phyloP scores from a whole-genome alignment of 352 stramenopile species.

The Phytopythium litorale region DNA sequence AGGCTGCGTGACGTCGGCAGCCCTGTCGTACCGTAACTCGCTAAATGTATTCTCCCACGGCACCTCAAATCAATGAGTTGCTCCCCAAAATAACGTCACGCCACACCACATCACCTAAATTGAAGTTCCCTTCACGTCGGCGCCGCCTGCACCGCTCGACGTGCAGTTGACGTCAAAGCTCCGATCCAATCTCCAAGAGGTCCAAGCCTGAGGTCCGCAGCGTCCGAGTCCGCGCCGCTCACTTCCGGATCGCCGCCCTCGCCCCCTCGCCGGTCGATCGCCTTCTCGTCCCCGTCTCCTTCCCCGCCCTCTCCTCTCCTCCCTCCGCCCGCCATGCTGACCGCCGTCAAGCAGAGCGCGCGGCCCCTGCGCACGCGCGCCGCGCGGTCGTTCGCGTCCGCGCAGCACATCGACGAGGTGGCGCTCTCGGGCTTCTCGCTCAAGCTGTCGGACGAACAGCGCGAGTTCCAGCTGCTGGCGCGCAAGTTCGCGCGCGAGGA shows the following conservation, averaged over 20 bases:
- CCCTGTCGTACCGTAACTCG: neutral
- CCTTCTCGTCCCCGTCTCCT: neutral
- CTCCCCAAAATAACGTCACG: no score
- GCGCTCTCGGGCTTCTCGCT: slow-evolving; percentile 51
- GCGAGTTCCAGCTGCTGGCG: slow-evolving; percentile 80
- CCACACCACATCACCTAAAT: neutral
- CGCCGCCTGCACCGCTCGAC: neutral
- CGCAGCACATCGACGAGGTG: slow-evolving; percentile 50
- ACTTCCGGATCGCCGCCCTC: slow-evolving; percentile 4
- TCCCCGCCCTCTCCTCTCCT: neutral
- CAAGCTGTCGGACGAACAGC: slow-evolving; percentile 86
- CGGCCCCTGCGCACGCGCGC: slow-evolving; percentile 13
- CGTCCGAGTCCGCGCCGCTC: neutral
- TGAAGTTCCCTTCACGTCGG: neutral
- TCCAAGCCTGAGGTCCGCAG: neutral
- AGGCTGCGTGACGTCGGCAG: neutral
- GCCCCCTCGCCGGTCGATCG: neutral
- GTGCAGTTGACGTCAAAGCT: slow-evolving; percentile 2
- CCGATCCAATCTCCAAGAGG: neutral
- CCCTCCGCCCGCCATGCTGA: slow-evolving; percentile 13
- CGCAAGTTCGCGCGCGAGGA: slow-evolving; percentile 89
- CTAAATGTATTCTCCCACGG: neutral
- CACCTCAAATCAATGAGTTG: neutral
- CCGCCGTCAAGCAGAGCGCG: slow-evolving; percentile 10
- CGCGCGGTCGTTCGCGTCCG: slow-evolving; percentile 36